A percentile compares a stretch with the other conserved stretches of the same genome.
These are phyloP conservation scores for Hylodesmum podocarpum DNA, from an alignment of 306 rosid genomes.

Conservation along the genomic window DNA sequence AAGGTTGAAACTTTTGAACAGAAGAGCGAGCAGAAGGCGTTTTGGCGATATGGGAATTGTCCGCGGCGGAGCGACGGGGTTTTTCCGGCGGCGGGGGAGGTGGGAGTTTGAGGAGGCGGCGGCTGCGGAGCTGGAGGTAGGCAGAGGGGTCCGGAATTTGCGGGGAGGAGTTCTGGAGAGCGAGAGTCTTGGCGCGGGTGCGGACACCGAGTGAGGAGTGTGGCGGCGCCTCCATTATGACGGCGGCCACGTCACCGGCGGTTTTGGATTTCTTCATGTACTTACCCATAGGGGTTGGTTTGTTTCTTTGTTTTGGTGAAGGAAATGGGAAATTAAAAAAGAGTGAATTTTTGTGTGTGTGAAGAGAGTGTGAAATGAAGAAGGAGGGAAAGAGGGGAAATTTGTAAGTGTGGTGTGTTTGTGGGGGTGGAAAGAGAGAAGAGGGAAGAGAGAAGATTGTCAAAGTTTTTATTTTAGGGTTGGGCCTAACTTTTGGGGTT, in stretches of 20 bases:
- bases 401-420: neutral
- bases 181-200: constrained; percentile 75
- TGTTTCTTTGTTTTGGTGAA: neutral
- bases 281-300: constrained; percentile 73
- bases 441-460: neutral
- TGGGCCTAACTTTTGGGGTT: neutral
- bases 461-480: neutral
- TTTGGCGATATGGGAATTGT: constrained; percentile 26
- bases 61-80: constrained; percentile 28
- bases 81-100: constrained; percentile 8
- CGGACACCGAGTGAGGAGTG: constrained; percentile 60
- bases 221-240: constrained; percentile 49
- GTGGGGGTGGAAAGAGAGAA: neutral
- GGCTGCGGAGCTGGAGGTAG: constrained; percentile 83
- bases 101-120: constrained; percentile 68
- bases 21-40: neutral
- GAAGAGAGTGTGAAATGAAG: neutral
- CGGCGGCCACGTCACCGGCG: constrained; percentile 49
- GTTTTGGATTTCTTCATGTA: constrained; percentile 76
- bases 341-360: neutral
- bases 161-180: constrained; percentile 43
- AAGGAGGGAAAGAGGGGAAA: neutral
- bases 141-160: constrained; percentile 38
- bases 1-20: constrained; percentile 2
- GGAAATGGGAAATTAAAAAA: neutral